Evolutionary conservation across 176 grass and related monocot species (phyloP).

Genomic region (Cocos nucifera): DNA sequence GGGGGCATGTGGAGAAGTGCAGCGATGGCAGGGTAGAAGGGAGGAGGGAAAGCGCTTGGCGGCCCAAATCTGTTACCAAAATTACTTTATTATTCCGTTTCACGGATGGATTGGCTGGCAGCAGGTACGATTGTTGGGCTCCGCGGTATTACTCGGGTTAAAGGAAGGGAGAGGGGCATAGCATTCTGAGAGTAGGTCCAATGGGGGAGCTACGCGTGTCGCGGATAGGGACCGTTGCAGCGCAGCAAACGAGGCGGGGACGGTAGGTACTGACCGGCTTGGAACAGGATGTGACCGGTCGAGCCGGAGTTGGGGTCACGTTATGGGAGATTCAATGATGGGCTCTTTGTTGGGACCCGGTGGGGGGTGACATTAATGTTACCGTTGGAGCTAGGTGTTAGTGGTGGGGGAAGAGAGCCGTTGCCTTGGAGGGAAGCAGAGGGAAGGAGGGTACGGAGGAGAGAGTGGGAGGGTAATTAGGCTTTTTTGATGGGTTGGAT

Average conservation of each 20-base stretch:
- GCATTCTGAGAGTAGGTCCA: not conserved
- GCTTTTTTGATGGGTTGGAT: too few species aligned
- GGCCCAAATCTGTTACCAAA: too few species aligned
- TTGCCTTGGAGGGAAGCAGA: too few species aligned
- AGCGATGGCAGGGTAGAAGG: conserved; percentile 23
- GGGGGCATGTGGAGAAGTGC: not conserved
- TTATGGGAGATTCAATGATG: conserved; percentile 20
- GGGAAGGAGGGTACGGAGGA: too few species aligned
- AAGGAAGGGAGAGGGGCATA: conserved; percentile 5
- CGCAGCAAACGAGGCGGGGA: not conserved
- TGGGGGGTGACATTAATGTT: not conserved
- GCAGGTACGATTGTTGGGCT: too few species aligned
- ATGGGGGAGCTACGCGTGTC: conserved; percentile 8
- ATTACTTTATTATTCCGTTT: too few species aligned
- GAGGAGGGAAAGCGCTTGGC: too few species aligned
- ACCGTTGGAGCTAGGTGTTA: too few species aligned
- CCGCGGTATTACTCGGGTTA: not conserved
- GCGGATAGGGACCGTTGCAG: not conserved
- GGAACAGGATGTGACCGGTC: conserved; percentile 29
- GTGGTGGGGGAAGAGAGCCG: too few species aligned
- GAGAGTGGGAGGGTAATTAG: too few species aligned
- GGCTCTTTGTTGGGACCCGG: conserved; percentile 10
- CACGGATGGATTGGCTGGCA: too few species aligned
- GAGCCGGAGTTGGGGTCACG: conserved; percentile 16
- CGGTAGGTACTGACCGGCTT: not conserved